These are phyloP conservation scores for Entomophthora muscae DNA, from an alignment of 371 early-diverging fungal species.

Conservation along the genomic window DNA sequence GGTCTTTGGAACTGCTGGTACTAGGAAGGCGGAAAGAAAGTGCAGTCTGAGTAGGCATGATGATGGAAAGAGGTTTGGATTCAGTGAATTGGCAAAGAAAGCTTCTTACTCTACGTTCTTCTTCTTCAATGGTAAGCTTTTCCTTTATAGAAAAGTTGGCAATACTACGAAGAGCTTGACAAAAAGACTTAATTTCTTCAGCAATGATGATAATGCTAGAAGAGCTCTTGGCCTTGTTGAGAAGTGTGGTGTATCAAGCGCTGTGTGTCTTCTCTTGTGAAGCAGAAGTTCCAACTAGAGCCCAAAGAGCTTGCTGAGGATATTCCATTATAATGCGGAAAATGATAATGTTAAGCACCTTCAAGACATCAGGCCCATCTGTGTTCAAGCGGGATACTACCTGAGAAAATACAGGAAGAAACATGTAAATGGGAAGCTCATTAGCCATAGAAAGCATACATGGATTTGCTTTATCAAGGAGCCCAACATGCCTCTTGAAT, in stretches of 20 bases:
- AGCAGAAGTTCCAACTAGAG: neutral
- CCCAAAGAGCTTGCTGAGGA: slow-evolving; percentile 3
- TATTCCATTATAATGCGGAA: neutral
- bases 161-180: neutral
- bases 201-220: neutral
- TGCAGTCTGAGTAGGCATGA: neutral
- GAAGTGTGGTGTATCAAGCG: neutral
- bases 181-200: neutral
- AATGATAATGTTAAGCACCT: neutral
- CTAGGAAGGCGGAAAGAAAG: neutral
- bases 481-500: neutral
- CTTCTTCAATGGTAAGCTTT: neutral
- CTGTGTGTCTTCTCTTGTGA: neutral
- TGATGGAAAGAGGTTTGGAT: neutral
- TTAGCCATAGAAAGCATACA: neutral
- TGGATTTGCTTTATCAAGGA: neutral
- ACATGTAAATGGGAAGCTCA: neutral
- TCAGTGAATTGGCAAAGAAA: neutral
- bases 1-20: neutral
- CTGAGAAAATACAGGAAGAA: neutral
- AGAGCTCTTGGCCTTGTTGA: neutral
- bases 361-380: neutral
- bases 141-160: no score
- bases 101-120: neutral
- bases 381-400: neutral